A percentile compares a stretch with the other conserved stretches of the same genome.
phyloP scores from a whole-genome alignment of 2,329 filamentous ascomycete species.

The Phialophora tarda region DNA sequence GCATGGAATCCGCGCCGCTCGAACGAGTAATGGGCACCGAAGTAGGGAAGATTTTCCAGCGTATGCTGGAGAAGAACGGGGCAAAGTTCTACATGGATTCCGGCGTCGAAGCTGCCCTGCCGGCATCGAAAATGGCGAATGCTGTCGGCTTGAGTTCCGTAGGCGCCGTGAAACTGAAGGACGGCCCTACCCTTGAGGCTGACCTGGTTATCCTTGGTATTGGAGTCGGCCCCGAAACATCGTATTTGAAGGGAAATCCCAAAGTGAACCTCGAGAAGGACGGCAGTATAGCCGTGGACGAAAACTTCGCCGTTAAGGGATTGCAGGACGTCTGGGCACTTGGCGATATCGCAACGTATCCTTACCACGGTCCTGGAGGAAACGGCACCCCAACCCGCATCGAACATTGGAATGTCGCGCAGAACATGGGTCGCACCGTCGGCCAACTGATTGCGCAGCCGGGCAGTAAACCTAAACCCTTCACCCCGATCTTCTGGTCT shows the following conservation, averaged over 20 bases:
- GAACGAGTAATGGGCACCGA: slow-evolving; percentile 82
- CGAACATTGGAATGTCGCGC: slow-evolving; percentile 97
- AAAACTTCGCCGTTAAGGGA: slow-evolving; percentile 76
- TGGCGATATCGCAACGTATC: slow-evolving; percentile 93
- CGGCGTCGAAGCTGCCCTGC: slow-evolving; percentile 79
- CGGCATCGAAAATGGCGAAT: slow-evolving; percentile 68
- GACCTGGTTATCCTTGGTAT: slow-evolving; percentile 92
- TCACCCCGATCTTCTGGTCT: slow-evolving; percentile 97
- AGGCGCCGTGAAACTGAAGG: slow-evolving; percentile 80
- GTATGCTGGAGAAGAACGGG: slow-evolving; percentile 79
- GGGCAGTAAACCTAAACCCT: slow-evolving; percentile 65
- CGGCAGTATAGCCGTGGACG: slow-evolving; percentile 82
- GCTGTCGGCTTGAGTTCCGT: slow-evolving; percentile 59
- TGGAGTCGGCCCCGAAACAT: slow-evolving; percentile 83
- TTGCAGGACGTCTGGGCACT: slow-evolving; percentile 87
- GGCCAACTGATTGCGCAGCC: slow-evolving; percentile 77
- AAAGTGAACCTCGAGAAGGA: slow-evolving; percentile 76
- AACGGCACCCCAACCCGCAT: slow-evolving; percentile 77
- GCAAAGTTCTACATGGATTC: slow-evolving; percentile 87
- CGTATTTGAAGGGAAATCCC: slow-evolving; percentile 76
- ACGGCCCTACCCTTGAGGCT: slow-evolving; percentile 81
- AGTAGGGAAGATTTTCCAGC: slow-evolving; percentile 81
- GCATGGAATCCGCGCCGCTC: slow-evolving; percentile 84
- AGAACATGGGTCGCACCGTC: slow-evolving; percentile 83
- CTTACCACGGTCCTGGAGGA: slow-evolving; percentile 88